Evolutionary conservation across 2,329 filamentous ascomycete genomes (phyloP).

Genomic region (Saccharata proteae): DNA sequence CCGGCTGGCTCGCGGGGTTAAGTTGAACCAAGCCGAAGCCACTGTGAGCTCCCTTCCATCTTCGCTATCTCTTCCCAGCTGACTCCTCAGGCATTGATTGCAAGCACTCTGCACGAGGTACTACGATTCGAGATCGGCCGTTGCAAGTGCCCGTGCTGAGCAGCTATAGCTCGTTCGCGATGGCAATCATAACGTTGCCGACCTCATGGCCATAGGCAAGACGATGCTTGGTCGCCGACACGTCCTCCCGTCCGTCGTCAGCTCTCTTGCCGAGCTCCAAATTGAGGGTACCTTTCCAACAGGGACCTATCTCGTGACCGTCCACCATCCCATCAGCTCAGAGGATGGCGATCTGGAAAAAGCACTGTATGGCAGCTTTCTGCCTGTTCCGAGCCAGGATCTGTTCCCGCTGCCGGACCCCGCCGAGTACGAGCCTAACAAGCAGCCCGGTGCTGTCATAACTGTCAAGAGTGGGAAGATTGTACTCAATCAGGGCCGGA

Average conservation of each 20-base stretch:
- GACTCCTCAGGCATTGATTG: constrained; percentile 58
- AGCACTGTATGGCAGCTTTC: constrained; percentile 82
- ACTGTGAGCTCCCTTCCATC: constrained; percentile 41
- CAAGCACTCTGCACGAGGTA: constrained; percentile 80
- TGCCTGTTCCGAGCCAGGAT: constrained; percentile 61
- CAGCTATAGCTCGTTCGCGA: constrained; percentile 68
- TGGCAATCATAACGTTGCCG: constrained; percentile 82
- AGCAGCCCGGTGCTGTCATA: constrained; percentile 70
- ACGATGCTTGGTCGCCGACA: constrained; percentile 90
- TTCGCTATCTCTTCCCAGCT: constrained; percentile 6
- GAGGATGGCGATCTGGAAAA: constrained; percentile 79
- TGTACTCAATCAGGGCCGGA: constrained; percentile 59
- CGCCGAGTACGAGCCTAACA: constrained; percentile 52
- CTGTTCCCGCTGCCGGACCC: constrained; percentile 55
- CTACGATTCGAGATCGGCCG: no score
- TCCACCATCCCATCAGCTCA: constrained; percentile 76
- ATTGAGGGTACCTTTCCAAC: constrained; percentile 88
- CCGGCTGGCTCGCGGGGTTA: constrained; percentile 75
- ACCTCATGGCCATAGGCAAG: constrained; percentile 83
- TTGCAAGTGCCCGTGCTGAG: constrained; percentile 18
- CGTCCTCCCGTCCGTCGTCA: constrained; percentile 70
- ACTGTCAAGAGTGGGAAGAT: constrained; percentile 57
- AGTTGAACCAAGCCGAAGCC: constrained; percentile 82
- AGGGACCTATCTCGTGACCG: constrained; percentile 88
- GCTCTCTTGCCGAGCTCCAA: constrained; percentile 72